phyloP scores from a whole-genome alignment of 2,329 filamentous ascomycete genomes.

The Arthrobotrys conoides region DNA sequence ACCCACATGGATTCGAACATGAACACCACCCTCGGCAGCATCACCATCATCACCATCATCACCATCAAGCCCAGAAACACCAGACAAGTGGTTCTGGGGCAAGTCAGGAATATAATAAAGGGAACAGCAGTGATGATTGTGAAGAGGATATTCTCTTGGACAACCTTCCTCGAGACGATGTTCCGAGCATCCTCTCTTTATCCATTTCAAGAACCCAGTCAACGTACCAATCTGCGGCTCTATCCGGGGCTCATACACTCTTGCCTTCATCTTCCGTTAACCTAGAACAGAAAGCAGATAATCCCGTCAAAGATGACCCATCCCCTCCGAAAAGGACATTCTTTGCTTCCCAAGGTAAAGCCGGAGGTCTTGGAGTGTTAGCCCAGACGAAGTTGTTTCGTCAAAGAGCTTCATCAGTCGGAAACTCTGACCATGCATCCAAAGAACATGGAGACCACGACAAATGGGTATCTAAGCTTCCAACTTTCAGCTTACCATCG shows the following conservation, averaged over 20 bases:
- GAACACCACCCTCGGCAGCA: constrained; percentile 20
- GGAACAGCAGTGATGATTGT: constrained; percentile 43
- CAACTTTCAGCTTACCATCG: constrained; percentile 59
- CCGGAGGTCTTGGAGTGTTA: constrained; percentile 39
- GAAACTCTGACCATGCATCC: constrained; percentile 46
- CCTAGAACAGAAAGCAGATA: constrained; percentile 3
- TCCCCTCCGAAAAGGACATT: constrained; percentile 42
- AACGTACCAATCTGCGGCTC: constrained; percentile 38
- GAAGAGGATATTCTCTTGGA: constrained; percentile 43
- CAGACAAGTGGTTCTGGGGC: not conserved
- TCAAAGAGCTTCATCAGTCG: constrained; percentile 41
- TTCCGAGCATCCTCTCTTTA: constrained; percentile 62
- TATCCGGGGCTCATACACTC: constrained; percentile 11
- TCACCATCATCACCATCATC: constrained; percentile 30
- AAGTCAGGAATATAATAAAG: not conserved
- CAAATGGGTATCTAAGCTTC: constrained; percentile 55
- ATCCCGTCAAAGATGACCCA: constrained; percentile 19
- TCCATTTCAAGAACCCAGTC: constrained; percentile 63
- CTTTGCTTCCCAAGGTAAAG: constrained; percentile 41
- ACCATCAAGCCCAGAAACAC: constrained; percentile 11
- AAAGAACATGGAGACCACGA: constrained; percentile 44
- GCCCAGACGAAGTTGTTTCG: constrained; percentile 48
- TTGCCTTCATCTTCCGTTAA: constrained; percentile 15
- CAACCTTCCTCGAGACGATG: constrained; percentile 57
- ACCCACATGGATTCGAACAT: not conserved